Percentiles rank a stretch among this genome's conserved stretches.
Evolutionary conservation across 2,329 filamentous ascomycete genomes (phyloP).

Genomic region (Colletotrichum tropicicola): DNA sequence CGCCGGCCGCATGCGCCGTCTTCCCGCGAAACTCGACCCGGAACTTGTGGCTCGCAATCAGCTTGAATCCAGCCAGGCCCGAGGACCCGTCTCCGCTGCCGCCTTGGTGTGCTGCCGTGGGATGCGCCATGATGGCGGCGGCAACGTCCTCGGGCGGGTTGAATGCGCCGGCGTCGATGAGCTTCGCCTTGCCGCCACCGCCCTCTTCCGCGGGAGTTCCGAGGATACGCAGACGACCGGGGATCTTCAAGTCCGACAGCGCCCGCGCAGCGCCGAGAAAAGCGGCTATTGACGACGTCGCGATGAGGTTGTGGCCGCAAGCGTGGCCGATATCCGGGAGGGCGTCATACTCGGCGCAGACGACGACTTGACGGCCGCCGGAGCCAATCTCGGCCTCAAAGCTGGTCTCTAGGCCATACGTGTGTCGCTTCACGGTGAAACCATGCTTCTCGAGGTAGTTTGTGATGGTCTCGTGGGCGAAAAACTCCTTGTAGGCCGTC

Average conservation of each 20-base stretch:
- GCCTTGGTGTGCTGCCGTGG: constrained; percentile 20
- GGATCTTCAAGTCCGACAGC: constrained; percentile 38
- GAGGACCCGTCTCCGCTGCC: constrained; percentile 11
- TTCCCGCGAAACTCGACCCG: constrained; percentile 43
- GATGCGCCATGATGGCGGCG: constrained; percentile 49
- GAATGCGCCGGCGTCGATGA: constrained; percentile 44
- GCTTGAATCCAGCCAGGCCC: constrained; percentile 38
- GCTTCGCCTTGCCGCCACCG: constrained; percentile 50
- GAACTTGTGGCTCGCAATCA: constrained; percentile 44
- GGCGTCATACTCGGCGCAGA: constrained; percentile 59
- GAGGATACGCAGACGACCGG: constrained; percentile 48
- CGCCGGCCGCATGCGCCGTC: constrained; percentile 44
- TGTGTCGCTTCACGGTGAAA: constrained; percentile 55
- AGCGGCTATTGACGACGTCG: constrained; percentile 48
- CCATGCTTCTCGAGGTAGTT: constrained; percentile 52
- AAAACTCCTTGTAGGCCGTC: constrained; percentile 58
- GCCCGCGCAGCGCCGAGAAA: constrained; percentile 48
- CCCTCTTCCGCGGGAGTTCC: constrained; percentile 55
- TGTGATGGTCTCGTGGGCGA: constrained; percentile 59
- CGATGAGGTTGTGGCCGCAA: constrained; percentile 57
- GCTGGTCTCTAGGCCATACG: constrained; percentile 60
- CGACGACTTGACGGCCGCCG: constrained; percentile 50
- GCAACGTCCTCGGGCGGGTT: constrained; percentile 30
- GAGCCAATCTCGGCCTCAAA: constrained; percentile 56
- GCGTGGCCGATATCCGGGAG: constrained; percentile 55